Evolutionary conservation across 2,329 filamentous ascomycete genomes (phyloP), one percentile per base, ranked within the genome.

Genomic region (Fusarium coicis): DNA sequence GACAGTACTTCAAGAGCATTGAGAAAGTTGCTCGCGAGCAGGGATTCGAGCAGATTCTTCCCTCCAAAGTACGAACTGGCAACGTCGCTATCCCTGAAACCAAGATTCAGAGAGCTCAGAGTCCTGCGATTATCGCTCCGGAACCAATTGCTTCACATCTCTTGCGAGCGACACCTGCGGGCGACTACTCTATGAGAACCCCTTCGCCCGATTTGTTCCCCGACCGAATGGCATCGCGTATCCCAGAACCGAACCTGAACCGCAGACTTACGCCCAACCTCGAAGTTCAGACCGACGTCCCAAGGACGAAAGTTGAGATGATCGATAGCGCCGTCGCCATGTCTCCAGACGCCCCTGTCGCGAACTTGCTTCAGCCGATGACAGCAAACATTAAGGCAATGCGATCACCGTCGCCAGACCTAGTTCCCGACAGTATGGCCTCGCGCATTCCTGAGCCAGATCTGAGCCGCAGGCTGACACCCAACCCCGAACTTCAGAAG

Each of bases 1-100:
- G 9, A 43, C 73, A 90, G 84, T 93, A 93, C 80, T 93, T 93
- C 81, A 92, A 92, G 83, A 90, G 88, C 70, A 92, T 93, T 76
- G 91, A 93, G 80, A 86, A 90, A 77, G 86, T 92, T 4, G 90
- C 90, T 47, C 85, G 79, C 30, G 83, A 85, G 68, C 85, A 88
- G 75, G 87, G 87, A 43, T 89, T 89, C 78, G 87, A 89, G 79
- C 87, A 89, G 75, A 88, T 88, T 66, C 82, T 89, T 37, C 87
- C 87, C 36, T 89, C 87, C 36, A 86, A 85, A 69, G 85, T 90
- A 65, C 86, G 88, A 73, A 89, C 87, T 16, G 87, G 85, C 37
- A 84, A 85, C n/a, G 81, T 81, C 21, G 77, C 81, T 32, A 74
- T 82, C 19, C 82, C 82, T 26, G 72, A 76, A 37, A 83, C 83